Evolutionary conservation across 2,329 filamentous ascomycete genomes (phyloP), one percentile per base, ranked within the genome.

Genomic region (Cadophora sp.): DNA sequence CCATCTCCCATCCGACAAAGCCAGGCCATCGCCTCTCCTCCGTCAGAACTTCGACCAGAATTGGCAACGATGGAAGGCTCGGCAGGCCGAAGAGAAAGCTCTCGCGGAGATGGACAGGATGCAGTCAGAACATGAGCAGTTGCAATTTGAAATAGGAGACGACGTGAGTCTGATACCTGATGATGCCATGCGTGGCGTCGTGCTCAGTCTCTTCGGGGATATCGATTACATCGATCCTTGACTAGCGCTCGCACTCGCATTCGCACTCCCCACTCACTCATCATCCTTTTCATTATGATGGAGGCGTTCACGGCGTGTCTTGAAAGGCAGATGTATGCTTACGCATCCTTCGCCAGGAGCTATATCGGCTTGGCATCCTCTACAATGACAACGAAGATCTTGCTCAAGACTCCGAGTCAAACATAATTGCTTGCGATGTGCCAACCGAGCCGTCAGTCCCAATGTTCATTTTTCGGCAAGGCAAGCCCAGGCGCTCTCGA

Each of bases 161-260:
- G 74, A 76, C 67, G 73, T 76, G 70, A 76, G 75, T 76, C 73
- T 77, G 48, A 70, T 70, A 55, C 69, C 69, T 43, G 65, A 71
- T 76, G 72, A 68, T 46, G 68, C 69, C 51, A 78, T 78, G 76
- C 69, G 76, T 53, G 69, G 70, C 34, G 77, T 78, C n/a, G 72
- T 78, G 46, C 67, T 75, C 46, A 69, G 67, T 58, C 74, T 77
- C 51, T 77, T 77, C 65, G 76, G 76, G 26, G 76, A 75, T 61
- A 75, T 77, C 67, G 76, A 77, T 72, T 77, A 77, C 50, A 73
- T 73, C 61, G 75, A 77, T 72, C 76, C 76, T 65, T 77, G 71
- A 74, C 19, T 58, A 31, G 26, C 58, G 56, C 46, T 64, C 64
- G 31, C 31, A 43, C 40, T 43, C 16, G 40, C 40, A 43, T 19